Evolutionary conservation across 208 protist genomes (phyloP), one percentile per base, ranked within the genome.

Genomic region (Porcisia deanei): DNA sequence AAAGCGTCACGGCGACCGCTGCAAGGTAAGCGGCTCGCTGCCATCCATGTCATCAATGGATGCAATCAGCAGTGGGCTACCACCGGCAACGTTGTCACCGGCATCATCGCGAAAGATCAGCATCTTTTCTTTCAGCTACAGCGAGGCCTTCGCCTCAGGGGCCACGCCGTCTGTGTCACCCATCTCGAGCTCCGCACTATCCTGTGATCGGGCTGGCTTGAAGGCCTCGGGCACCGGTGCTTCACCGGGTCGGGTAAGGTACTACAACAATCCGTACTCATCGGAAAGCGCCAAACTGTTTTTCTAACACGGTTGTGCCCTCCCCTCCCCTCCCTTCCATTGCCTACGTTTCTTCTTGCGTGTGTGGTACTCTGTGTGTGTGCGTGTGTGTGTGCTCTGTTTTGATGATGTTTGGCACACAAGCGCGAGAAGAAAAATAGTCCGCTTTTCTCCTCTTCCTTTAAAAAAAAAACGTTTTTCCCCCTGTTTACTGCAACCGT

Each of bases 201-300:
- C 67, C 20, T 5, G 52, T 37, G 68, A 41, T 43, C 47, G 7
- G 37, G 18, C 59, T 5, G 49, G 43, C 18, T 39, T n/a, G 55
- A 64, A 39, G 41, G 22, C 59, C 14, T 57, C 12, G 12, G 14
- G 45, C 45, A 41, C 43, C 4, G 49, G 57, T 30, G 2, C 69
- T 7, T 49, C 25, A 14, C 63, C 76, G n/a, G 53, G 70, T 12
- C 37, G 77, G 41, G 71, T 39, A 43, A 64, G 77, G 14, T 81
- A 76, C 49, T 76, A 81, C 71, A 71, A 81, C 71, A 81, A 81
- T 25, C 77, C 77, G 10, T 81, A 81, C 57, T 72, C 70, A 43
- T 8, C 37, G 12, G 70, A 61, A 20, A 76, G 71, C 45, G 58
- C 71, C 6, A 81, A 76, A 25, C 53, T 76, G 25, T 81, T 73